Evolutionary conservation across 768 basidiomycete genomes (phyloP).

Genomic region (Boletus rufocinnamomeus): DNA sequence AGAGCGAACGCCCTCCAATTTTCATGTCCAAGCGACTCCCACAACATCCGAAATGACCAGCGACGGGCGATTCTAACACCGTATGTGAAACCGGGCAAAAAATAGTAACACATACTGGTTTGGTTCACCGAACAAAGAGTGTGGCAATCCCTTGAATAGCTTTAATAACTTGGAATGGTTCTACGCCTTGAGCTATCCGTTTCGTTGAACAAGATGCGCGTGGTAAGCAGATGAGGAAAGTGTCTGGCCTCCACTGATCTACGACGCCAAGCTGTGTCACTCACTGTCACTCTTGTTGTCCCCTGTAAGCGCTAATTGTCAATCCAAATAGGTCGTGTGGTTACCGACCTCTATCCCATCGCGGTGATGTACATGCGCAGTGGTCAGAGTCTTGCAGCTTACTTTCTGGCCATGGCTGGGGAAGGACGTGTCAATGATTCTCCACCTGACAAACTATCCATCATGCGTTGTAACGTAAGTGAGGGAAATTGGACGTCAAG

Average conservation of each 20-base stretch:
- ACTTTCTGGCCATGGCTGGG: neutral
- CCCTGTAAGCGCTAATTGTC: too few relatives aligned
- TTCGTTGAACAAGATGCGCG: neutral
- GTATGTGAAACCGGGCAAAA: too few relatives aligned
- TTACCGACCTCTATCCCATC: neutral
- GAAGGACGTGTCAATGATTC: neutral
- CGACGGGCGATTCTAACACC: too few relatives aligned
- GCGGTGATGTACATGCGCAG: neutral
- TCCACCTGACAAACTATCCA: neutral
- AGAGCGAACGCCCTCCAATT: too few relatives aligned
- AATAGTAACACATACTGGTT: too few relatives aligned
- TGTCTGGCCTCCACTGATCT: neutral
- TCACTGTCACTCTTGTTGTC: neutral
- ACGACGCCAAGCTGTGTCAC: neutral
- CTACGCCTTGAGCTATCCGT: too few relatives aligned
- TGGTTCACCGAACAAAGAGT: too few relatives aligned
- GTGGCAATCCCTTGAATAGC: too few relatives aligned
- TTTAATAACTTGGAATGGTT: too few relatives aligned
- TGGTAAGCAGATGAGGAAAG: neutral
- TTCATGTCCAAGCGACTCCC: too few relatives aligned
- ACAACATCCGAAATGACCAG: too few relatives aligned
- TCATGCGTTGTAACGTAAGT: neutral
- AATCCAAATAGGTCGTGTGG: neutral
- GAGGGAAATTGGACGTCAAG: neutral
- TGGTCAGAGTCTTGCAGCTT: neutral